phyloP scores from a whole-genome alignment of 73 alveolate species.

The Vitrella brassicaformis region DNA sequence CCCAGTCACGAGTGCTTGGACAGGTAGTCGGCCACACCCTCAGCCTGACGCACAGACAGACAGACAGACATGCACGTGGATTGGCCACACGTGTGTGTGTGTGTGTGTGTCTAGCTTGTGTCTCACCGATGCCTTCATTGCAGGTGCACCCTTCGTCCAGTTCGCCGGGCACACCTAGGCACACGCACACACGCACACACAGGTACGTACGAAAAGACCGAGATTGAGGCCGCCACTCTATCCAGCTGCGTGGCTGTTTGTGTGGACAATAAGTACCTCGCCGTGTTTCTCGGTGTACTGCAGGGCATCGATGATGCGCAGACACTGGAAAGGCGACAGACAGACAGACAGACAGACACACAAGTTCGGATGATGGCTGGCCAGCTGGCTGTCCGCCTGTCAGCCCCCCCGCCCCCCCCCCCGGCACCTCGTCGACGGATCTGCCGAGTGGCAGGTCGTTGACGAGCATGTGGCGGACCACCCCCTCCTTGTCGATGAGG shows the following conservation, averaged over 20 bases:
- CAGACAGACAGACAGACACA: neutral
- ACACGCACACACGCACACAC: no score
- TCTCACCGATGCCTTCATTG: neutral
- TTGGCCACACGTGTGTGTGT: no score
- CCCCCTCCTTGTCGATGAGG: slow-evolving; percentile 81
- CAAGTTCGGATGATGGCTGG: neutral
- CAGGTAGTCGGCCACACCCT: neutral
- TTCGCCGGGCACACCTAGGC: slow-evolving; percentile 74
- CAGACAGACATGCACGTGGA: no score
- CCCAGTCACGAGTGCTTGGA: neutral
- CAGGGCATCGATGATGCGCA: slow-evolving; percentile 58
- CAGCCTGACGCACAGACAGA: no score
- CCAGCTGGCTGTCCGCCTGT: neutral
- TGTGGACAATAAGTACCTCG: no score
- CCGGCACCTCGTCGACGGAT: slow-evolving; percentile 76
- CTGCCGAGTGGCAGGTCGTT: slow-evolving; percentile 94
- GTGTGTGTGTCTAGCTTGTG: no score
- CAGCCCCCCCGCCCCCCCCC: slow-evolving; percentile 64
- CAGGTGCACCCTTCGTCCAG: slow-evolving; percentile 31
- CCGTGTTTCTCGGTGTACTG: slow-evolving; percentile 74
- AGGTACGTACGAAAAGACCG: no score
- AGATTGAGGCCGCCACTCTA: no score
- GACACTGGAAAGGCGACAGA: neutral
- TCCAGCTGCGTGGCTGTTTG: no score
- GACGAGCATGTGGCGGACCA: slow-evolving; percentile 78